Conservation (phyloP, 163 green algal genomes). For the Scenedesmus sp. region DNA sequence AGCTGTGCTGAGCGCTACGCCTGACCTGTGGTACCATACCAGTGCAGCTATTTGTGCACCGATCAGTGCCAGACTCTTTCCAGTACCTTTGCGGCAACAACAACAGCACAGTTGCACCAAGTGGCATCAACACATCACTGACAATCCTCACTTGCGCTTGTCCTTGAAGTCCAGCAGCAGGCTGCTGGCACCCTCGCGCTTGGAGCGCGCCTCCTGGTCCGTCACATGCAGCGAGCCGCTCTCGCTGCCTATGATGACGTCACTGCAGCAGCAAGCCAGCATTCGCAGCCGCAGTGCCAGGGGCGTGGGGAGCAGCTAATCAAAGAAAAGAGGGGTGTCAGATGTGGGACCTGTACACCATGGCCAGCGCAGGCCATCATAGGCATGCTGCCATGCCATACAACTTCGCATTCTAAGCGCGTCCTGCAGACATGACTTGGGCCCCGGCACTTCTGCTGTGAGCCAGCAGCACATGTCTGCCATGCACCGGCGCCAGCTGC, state of each 20-base stretch:
- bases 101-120: no score
- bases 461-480: background rate
- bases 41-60: no score
- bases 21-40: no score
- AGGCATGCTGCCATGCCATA: background rate
- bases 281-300: background rate
- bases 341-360: background rate
- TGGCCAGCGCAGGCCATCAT: background rate
- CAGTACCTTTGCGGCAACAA: no score
- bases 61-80: no score
- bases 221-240: conserved; percentile 71
- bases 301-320: background rate
- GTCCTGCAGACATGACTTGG: background rate
- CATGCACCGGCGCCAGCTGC: background rate
- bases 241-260: conserved; percentile 80
- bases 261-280: conserved; percentile 1
- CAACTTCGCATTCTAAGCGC: no score
- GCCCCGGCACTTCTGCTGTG: background rate
- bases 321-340: background rate
- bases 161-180: conserved; percentile 69
- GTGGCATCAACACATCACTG: background rate
- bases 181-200: conserved; percentile 39
- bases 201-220: conserved; percentile 62
- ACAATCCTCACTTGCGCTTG: conserved; percentile 52
- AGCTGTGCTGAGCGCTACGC: no score